phyloP scores from a whole-genome alignment of 2,329 filamentous ascomycete species.

The Paecilomyces sp. region DNA sequence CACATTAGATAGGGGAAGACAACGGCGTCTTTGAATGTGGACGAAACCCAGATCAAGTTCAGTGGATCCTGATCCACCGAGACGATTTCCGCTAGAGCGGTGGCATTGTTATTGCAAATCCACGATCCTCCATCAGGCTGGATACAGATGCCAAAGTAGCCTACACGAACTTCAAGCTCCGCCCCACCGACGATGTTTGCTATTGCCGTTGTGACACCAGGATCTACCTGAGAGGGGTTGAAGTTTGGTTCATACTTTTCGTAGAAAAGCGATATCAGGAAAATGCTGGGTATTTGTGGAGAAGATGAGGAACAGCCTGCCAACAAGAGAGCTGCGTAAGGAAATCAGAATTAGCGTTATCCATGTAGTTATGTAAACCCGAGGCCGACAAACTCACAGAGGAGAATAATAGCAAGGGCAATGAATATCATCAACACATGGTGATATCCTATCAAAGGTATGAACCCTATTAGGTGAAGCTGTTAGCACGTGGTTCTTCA shows the following conservation, averaged over 20 bases:
- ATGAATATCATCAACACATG: conserved; percentile 98
- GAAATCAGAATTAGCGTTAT: conserved; percentile 8
- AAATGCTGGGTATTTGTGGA: conserved; percentile 89
- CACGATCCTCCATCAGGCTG: conserved; percentile 84
- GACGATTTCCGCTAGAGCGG: conserved; percentile 81
- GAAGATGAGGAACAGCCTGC: conserved; percentile 96
- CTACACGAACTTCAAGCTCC: conserved; percentile 80
- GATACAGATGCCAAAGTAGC: conserved; percentile 97
- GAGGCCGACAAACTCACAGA: conserved; percentile 59
- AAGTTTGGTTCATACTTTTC: conserved; percentile 75
- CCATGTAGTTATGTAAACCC: conserved; percentile 9
- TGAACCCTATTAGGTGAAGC: conserved; percentile 38
- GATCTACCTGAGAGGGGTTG: conserved; percentile 82
- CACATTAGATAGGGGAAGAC: conserved; percentile 96
- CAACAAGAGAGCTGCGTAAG: conserved; percentile 66
- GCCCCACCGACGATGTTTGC: conserved; percentile 83
- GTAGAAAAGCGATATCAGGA: conserved; percentile 98
- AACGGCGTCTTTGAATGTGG: conserved; percentile 96
- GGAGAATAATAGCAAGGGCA: conserved; percentile 82
- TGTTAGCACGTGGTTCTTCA: not conserved
- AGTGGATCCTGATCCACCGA: conserved; percentile 88
- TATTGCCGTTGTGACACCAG: conserved; percentile 77
- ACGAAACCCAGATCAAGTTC: conserved; percentile 94
- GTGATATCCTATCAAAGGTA: conserved; percentile 61
- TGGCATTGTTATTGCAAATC: conserved; percentile 96